Base-by-base conservation (phyloP, 225 moss, liverwort and hornwort genomes). In the Neckera pumila region DNA sequence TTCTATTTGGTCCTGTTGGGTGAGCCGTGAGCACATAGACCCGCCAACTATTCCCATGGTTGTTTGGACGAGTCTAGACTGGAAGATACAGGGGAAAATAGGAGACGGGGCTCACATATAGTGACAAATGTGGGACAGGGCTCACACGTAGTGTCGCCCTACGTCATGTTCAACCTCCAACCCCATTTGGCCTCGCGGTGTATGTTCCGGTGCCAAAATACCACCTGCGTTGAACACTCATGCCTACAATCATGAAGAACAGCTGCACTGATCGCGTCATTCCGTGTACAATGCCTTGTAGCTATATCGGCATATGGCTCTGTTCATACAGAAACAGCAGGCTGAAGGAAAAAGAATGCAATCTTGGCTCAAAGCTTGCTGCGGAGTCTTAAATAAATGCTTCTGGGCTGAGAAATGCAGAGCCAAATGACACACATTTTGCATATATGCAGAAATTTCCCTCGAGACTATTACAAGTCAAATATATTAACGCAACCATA, bases 291-390 rank as follows among this genome's bases (percentile, higher is more conserved):
- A 7, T 21, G n/a, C 85, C 14, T 22, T 7, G 22, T 18, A 56
- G 43, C 57, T 58, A 20, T 19, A 58, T 82, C 73, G 42, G 36
- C 36, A 90, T 85, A 12, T 75, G 56, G 19, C 69, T 89, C 6
- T 79, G 31, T 17, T 89, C 84, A 45, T 89, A 85, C 30, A 51
- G 69, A 76, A 84, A 84, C 42, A 80, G 53, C 40, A 84, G 49
- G 92, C 88, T 56, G 66, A 72, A 59, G 71, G 88, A 80, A 92
- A 21, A 61, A 90, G 31, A 88, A 84, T 3, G 88, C 89, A 70
- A 87, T 86, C 76, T 72, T 73, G 12, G 56, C 47, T 76, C 64
- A 7, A 89, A 78, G 85, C 81, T 88, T 38, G 65, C 88, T 91
- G 40, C 69, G 54, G 4, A 85, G 83, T 61, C 73, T 84, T 22